Conservation (phyloP, 1,284 basidiomycete genomes). For the Papiliotrema flavescens region DNA sequence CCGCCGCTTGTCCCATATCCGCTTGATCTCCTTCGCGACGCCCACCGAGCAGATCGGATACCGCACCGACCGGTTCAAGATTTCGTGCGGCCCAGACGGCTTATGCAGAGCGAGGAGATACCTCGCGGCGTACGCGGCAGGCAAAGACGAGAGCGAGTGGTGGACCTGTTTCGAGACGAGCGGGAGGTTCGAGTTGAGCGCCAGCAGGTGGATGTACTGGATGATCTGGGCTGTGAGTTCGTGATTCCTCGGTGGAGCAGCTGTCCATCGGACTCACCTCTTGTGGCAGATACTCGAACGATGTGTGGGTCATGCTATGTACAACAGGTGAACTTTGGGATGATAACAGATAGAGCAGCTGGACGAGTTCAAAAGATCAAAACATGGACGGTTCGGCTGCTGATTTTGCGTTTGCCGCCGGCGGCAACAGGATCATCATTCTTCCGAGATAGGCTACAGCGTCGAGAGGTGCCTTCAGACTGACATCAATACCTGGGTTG, state of each 20-base stretch:
- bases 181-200: slow-evolving; percentile 61
- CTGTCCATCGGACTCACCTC: neutral
- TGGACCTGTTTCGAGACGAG: slow-evolving; percentile 56
- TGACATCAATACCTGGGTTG: too few relatives aligned
- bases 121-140: slow-evolving; percentile 23
- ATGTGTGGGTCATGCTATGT: neutral
- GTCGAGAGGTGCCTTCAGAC: too few relatives aligned
- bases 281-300: neutral
- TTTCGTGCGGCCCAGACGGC: slow-evolving; percentile 12
- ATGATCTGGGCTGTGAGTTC: slow-evolving; percentile 55
- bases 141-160: slow-evolving; percentile 52
- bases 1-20: slow-evolving; percentile 30
- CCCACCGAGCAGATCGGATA: slow-evolving; percentile 33
- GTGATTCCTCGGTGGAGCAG: neutral
- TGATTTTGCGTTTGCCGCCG: too few relatives aligned
- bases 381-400: too few relatives aligned
- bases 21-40: slow-evolving; percentile 27
- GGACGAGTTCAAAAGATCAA: too few relatives aligned
- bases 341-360: too few relatives aligned
- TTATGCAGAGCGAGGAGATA: slow-evolving; percentile 36
- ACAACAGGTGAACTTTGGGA: too few relatives aligned
- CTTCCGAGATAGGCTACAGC: too few relatives aligned
- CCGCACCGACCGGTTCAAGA: slow-evolving; percentile 26
- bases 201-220: slow-evolving; percentile 66
- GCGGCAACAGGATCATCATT: too few relatives aligned